phyloP scores from a whole-genome alignment of 2,329 filamentous ascomycete species.

The Dothistroma septosporum region DNA sequence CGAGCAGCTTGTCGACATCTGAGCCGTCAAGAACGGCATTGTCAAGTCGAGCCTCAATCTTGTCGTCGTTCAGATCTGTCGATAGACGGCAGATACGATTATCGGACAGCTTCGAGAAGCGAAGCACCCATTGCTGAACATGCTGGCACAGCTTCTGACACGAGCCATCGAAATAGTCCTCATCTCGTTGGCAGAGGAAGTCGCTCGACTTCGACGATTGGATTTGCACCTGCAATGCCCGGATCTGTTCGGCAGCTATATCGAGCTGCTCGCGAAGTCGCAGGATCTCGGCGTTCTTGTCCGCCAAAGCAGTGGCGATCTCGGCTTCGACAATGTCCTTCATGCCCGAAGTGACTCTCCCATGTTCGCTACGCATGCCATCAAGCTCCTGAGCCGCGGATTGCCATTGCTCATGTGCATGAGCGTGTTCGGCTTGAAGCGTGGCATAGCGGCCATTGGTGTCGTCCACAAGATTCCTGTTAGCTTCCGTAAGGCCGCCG shows the following conservation, averaged over 20 bases:
- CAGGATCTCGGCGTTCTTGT: conserved; percentile 80
- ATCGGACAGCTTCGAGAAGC: conserved; percentile 97
- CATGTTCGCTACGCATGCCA: conserved; percentile 60
- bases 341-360: conserved; percentile 59
- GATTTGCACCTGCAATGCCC: conserved; percentile 57
- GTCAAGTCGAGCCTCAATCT: conserved; percentile 89
- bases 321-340: conserved; percentile 59
- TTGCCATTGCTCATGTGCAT: conserved; percentile 49
- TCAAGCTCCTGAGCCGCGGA: conserved; percentile 66
- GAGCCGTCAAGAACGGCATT: conserved; percentile 91
- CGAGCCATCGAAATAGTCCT: conserved; percentile 91
- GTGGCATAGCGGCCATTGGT: conserved; percentile 67
- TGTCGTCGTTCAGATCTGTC: conserved; percentile 81
- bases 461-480: conserved; percentile 69
- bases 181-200: conserved; percentile 76
- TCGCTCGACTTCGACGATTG: conserved; percentile 57
- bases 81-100: conserved; percentile 80
- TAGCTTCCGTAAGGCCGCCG: conserved; percentile 70
- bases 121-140: conserved; percentile 94
- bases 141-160: conserved; percentile 94
- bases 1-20: conserved; percentile 82
- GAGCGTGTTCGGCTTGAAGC: conserved; percentile 62
- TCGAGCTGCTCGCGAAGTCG: conserved; percentile 74
- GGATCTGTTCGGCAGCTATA: conserved; percentile 60
- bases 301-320: conserved; percentile 62